Conservation (phyloP, 306 rosid genomes). For the Cercis canadensis region DNA sequence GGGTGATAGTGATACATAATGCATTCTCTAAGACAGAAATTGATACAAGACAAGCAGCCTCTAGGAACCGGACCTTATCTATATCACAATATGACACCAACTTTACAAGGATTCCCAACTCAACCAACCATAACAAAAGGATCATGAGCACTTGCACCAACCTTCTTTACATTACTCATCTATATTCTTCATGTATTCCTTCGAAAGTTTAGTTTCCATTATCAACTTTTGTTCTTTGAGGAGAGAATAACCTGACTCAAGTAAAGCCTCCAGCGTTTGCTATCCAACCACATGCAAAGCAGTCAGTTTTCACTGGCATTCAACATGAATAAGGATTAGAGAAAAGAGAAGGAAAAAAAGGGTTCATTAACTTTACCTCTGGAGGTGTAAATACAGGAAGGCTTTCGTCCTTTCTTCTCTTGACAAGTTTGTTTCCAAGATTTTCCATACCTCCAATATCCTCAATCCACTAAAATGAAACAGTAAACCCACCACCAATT, state of each 20-base stretch:
- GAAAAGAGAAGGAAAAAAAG: background rate
- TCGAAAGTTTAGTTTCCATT: conserved; percentile 89
- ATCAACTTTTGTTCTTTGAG: conserved; percentile 81
- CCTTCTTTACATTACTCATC: conserved; percentile 53
- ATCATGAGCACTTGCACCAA: conserved; percentile 11
- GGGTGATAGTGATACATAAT: too few relatives aligned
- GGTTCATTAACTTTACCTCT: conserved; percentile 65
- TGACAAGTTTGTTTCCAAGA: conserved; percentile 71
- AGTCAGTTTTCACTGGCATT: conserved; percentile 30
- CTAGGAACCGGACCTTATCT: background rate
- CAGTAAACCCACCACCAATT: conserved; percentile 31
- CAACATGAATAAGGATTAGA: background rate
- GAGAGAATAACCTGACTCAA: conserved; percentile 83
- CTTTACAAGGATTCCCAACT: conserved; percentile 34
- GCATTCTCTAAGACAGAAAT: background rate
- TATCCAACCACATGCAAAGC: conserved; percentile 54
- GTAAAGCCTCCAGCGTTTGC: conserved; percentile 88
- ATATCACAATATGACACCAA: background rate
- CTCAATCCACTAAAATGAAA: conserved; percentile 76
- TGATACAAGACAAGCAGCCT: conserved; percentile 7
- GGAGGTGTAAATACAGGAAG: conserved; percentile 91
- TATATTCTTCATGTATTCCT: conserved; percentile 96
- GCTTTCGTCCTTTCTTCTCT: conserved; percentile 60
- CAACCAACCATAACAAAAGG: background rate
- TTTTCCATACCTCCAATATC: conserved; percentile 85